Evolutionary conservation across 148 eudicot genomes (phyloP).

Genomic region (Chenopodium album): DNA sequence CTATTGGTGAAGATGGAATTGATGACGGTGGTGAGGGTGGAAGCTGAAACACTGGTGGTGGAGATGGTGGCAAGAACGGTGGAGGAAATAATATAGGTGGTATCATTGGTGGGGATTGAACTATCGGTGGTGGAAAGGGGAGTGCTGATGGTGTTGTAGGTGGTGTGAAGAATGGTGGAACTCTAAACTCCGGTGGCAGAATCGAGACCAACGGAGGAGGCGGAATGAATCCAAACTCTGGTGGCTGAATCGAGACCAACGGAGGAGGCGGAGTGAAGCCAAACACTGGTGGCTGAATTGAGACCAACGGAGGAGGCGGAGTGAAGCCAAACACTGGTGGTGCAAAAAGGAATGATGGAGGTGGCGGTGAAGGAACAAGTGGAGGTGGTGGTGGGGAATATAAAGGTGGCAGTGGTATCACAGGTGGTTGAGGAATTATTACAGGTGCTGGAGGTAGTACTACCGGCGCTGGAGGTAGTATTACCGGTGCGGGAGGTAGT

Average conservation of each 20-base stretch:
- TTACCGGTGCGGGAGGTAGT: neutral
- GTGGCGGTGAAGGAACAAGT: neutral
- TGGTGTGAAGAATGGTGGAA: slow-evolving; percentile 1
- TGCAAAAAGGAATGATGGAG: slow-evolving; percentile 1
- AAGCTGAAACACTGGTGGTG: slow-evolving; percentile 17
- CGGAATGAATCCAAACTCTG: neutral
- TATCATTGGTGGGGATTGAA: neutral
- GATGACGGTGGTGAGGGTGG: slow-evolving; percentile 19
- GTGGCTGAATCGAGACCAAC: neutral
- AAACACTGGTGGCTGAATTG: neutral
- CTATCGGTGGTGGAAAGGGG: neutral
- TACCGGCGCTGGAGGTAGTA: neutral
- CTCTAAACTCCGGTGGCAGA: neutral
- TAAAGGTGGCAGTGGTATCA: neutral
- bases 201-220: neutral
- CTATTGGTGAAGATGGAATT: slow-evolving; percentile 16
- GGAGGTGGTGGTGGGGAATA: slow-evolving; percentile 3
- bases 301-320: slow-evolving; percentile 14
- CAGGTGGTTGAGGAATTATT: neutral
- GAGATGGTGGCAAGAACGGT: neutral
- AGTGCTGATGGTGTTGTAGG: neutral
- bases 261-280: neutral
- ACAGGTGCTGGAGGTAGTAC: neutral
- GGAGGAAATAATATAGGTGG: neutral
- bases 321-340: neutral